Percentiles rank a stretch among this genome's conserved stretches.
Conservation (phyloP, 495 filamentous ascomycete species). For the Aspergillus baeticus region DNA sequence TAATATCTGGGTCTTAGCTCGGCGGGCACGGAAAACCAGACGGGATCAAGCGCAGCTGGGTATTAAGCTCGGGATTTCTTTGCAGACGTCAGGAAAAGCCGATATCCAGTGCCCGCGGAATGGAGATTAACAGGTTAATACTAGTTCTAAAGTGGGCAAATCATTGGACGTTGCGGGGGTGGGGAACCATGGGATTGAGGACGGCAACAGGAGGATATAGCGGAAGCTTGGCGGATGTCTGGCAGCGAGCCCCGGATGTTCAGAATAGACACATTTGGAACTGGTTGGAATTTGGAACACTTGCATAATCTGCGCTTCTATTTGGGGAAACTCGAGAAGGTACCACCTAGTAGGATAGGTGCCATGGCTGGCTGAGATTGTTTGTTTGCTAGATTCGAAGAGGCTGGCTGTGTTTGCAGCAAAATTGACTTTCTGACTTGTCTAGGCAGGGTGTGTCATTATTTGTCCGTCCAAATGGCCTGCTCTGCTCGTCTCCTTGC, state of each 20-base stretch:
- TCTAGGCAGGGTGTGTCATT: no score
- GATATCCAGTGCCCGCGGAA: constrained; percentile 16
- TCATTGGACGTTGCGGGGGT: background rate
- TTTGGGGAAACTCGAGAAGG: no score
- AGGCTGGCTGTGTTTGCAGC: no score
- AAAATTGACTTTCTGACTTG: no score
- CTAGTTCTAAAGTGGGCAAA: background rate
- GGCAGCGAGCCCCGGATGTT: background rate
- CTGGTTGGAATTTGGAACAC: no score
- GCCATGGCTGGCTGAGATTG: no score
- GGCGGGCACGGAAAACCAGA: background rate
- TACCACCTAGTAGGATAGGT: no score
- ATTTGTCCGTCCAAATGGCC: no score
- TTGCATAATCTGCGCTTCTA: no score
- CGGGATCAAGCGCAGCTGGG: background rate
- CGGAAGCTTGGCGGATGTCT: background rate
- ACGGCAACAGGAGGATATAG: background rate
- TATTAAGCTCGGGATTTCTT: background rate
- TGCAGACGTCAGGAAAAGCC: constrained; percentile 5
- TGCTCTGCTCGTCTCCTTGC: no score
- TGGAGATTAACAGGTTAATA: constrained; percentile 11
- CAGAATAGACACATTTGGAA: background rate
- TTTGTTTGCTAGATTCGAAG: no score
- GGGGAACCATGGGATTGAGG: background rate
- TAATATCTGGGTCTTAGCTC: constrained; percentile 4